A percentile compares a stretch with the other conserved stretches of the same genome.
Evolutionary conservation across 2,329 filamentous ascomycete genomes (phyloP).

Genomic region (Pseudogymnoascus sp.): DNA sequence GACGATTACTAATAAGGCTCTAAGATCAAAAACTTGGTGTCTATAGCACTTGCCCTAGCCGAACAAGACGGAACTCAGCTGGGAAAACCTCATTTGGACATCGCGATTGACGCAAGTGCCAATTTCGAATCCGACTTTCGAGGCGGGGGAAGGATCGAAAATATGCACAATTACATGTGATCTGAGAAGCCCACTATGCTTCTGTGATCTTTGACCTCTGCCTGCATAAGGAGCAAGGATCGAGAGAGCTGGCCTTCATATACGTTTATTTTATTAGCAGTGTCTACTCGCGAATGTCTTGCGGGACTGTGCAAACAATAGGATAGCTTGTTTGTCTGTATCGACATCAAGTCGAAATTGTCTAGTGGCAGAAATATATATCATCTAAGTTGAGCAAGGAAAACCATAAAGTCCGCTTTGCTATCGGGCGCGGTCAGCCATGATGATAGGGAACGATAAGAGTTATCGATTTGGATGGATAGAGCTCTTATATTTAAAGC

Average conservation of each 20-base stretch:
- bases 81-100: conserved; percentile 15
- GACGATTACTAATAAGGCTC: neutral
- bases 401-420: too few species aligned
- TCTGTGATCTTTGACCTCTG: neutral
- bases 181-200: conserved; percentile 10
- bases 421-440: neutral
- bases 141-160: conserved; percentile 12
- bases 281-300: neutral
- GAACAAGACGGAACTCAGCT: neutral
- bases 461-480: neutral
- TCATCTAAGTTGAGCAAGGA: too few species aligned
- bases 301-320: too few species aligned
- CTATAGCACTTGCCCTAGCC: neutral
- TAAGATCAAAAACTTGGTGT: conserved; percentile 1
- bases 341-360: neutral
- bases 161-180: conserved; percentile 16
- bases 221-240: neutral
- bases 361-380: neutral
- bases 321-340: neutral
- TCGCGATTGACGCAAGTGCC: conserved; percentile 14
- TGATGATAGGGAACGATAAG: neutral
- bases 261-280: neutral
- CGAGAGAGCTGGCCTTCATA: neutral
- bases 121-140: conserved; percentile 17
- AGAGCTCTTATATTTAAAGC: neutral